These are phyloP conservation scores for Gracilaria caudata DNA, from an alignment of 23 red algal species.

Conservation along the genomic window DNA sequence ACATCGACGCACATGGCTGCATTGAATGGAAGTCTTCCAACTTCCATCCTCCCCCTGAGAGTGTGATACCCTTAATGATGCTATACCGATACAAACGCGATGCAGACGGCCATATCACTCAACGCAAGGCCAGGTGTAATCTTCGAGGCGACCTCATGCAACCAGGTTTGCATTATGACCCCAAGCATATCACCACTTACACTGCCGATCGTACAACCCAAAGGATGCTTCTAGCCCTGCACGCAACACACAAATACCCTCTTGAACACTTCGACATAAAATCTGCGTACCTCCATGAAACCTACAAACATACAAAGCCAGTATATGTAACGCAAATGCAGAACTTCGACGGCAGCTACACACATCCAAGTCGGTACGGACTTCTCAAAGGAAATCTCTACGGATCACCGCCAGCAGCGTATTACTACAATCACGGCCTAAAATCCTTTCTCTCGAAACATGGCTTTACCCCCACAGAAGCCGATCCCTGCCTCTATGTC, in stretches of 20 bases:
- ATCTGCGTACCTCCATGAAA: conserved; percentile 19
- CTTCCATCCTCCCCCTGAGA: neutral
- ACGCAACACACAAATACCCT: neutral
- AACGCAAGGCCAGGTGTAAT: conserved; percentile 15
- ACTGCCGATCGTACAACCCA: neutral
- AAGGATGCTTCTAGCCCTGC: neutral
- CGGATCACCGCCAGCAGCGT: conserved; percentile 3
- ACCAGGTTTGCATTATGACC: conserved; percentile 26
- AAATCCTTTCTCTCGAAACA: too few relatives aligned
- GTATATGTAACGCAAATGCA: conserved; percentile 20
- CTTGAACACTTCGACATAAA: conserved; percentile 16
- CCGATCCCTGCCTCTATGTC: too few relatives aligned
- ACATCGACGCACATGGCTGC: neutral
- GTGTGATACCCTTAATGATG: conserved; percentile 3
- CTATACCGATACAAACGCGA: conserved; percentile 7
- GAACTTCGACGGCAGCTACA: neutral
- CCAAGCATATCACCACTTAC: conserved; percentile 1
- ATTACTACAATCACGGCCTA: neutral
- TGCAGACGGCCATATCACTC: neutral
- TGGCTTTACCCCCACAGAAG: too few relatives aligned
- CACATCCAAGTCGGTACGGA: neutral
- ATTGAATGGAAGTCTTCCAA: neutral
- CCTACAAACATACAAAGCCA: neutral
- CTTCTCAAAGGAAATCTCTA: conserved; percentile 1
- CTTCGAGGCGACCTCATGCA: conserved; percentile 18